These are phyloP conservation scores for Aphanomyces astaci DNA, from an alignment of 352 stramenopile genomes.

Conservation along the genomic window DNA sequence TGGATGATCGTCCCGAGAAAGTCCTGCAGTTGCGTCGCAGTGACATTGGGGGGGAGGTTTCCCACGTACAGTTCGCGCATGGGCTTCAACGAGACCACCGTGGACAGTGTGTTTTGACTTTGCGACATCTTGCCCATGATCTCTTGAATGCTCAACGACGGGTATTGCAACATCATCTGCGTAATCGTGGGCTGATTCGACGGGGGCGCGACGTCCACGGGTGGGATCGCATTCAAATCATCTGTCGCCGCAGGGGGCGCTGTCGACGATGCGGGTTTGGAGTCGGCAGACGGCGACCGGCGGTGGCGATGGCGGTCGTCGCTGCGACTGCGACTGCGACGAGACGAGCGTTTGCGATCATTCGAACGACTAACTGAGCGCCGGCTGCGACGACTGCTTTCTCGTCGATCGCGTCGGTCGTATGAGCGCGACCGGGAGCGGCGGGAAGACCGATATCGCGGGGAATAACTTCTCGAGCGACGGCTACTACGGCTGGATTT, in stretches of 20 bases:
- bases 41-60: slow-evolving; percentile 77
- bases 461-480: slow-evolving; percentile 46
- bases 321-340: slow-evolving; percentile 31
- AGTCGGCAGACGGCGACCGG: slow-evolving; percentile 21
- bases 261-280: slow-evolving; percentile 43
- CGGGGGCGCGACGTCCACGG: slow-evolving; percentile 26
- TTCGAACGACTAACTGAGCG: slow-evolving; percentile 25
- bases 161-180: slow-evolving; percentile 85
- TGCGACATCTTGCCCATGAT: slow-evolving; percentile 86
- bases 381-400: slow-evolving; percentile 25
- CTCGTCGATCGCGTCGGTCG: slow-evolving; percentile 27
- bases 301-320: slow-evolving; percentile 10
- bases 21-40: slow-evolving; percentile 73
- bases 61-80: slow-evolving; percentile 78
- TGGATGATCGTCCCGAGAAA: slow-evolving; percentile 84
- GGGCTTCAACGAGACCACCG: slow-evolving; percentile 66
- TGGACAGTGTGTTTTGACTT: slow-evolving; percentile 62
- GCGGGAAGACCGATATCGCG: slow-evolving; percentile 47
- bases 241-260: slow-evolving; percentile 17
- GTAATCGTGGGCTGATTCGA: slow-evolving; percentile 62
- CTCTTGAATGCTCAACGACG: slow-evolving; percentile 81
- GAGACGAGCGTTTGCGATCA: slow-evolving; percentile 21
- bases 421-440: slow-evolving; percentile 50
- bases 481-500: slow-evolving; percentile 26
- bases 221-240: slow-evolving; percentile 17